phyloP scores from a whole-genome alignment of 2,329 filamentous ascomycete species.

The Furcasterigmium sp. region DNA sequence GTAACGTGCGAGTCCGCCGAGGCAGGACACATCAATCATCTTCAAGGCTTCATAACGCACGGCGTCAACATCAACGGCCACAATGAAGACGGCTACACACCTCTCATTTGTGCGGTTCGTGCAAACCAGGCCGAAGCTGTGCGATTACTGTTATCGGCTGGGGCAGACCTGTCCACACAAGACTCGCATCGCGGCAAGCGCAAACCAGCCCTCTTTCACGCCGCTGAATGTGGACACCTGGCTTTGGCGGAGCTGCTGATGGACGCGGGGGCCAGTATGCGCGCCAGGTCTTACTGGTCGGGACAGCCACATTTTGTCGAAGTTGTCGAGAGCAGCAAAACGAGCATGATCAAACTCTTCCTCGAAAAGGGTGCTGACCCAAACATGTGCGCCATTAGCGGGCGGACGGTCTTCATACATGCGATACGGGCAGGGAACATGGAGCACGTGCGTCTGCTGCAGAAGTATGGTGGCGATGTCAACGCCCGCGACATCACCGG shows the following conservation, averaged over 20 bases:
- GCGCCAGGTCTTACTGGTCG: constrained; percentile 18
- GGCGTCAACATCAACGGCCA: constrained; percentile 29
- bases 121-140: constrained; percentile 24
- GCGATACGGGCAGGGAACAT: constrained; percentile 16
- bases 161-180: constrained; percentile 17
- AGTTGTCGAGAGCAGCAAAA: constrained; percentile 6
- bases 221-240: constrained; percentile 11
- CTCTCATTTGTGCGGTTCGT: constrained; percentile 27
- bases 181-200: constrained; percentile 12
- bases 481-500: constrained; percentile 17
- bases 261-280: constrained; percentile 17
- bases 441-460: constrained; percentile 7
- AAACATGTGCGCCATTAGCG: constrained; percentile 20
- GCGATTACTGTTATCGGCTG: constrained; percentile 23
- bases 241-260: constrained; percentile 13
- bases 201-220: constrained; percentile 17
- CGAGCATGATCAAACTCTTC: constrained; percentile 15
- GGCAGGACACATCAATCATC: constrained; percentile 25
- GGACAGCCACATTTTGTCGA: constrained; percentile 22
- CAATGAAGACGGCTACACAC: constrained; percentile 27
- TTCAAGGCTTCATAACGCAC: constrained; percentile 24
- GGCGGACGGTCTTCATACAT: constrained; percentile 21
- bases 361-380: constrained; percentile 28
- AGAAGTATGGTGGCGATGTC: constrained; percentile 16
- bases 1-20: constrained; percentile 28